A percentile compares a stretch with the other conserved stretches of the same genome.
phyloP scores from a whole-genome alignment of 2,329 filamentous ascomycete species.

The Leptographium procerum region DNA sequence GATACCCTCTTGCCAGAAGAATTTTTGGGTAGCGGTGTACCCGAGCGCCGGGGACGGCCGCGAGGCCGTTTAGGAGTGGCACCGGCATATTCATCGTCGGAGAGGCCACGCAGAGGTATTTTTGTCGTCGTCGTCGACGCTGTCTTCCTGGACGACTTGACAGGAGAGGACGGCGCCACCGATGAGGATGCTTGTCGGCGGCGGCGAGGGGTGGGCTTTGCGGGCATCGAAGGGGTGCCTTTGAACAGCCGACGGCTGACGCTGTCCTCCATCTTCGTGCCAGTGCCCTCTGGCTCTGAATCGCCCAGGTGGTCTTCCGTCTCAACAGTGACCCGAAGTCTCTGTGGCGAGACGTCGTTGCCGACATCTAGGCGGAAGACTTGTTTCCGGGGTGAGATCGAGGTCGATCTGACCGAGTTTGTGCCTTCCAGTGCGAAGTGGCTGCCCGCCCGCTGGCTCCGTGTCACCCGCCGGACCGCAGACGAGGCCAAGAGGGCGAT shows the following conservation, averaged over 20 bases:
- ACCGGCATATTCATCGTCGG: constrained; percentile 28
- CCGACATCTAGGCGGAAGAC: constrained; percentile 47
- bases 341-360: constrained; percentile 36
- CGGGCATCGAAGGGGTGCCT: constrained; percentile 17
- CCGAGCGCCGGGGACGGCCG: constrained; percentile 33
- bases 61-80: constrained; percentile 14
- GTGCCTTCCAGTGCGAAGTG: constrained; percentile 23
- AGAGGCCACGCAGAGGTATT: constrained; percentile 35
- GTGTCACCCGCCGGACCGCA: constrained; percentile 29
- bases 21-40: constrained; percentile 34
- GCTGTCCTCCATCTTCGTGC: constrained; percentile 11
- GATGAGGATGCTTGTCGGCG: constrained; percentile 8
- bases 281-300: constrained; percentile 4
- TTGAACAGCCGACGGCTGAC: constrained; percentile 23
- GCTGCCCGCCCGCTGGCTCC: constrained; percentile 28
- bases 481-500: constrained; percentile 10
- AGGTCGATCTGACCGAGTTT: constrained; percentile 9
- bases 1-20: not conserved
- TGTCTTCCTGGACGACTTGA: constrained; percentile 20
- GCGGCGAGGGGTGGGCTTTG: constrained; percentile 24
- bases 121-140: constrained; percentile 28
- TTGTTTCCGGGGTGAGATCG: constrained; percentile 40
- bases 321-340: constrained; percentile 44
- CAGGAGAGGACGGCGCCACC: not conserved
- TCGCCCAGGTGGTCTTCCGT: constrained; percentile 23